Conservation (phyloP, 331 rosid genomes). For the Quercus lobata region DNA sequence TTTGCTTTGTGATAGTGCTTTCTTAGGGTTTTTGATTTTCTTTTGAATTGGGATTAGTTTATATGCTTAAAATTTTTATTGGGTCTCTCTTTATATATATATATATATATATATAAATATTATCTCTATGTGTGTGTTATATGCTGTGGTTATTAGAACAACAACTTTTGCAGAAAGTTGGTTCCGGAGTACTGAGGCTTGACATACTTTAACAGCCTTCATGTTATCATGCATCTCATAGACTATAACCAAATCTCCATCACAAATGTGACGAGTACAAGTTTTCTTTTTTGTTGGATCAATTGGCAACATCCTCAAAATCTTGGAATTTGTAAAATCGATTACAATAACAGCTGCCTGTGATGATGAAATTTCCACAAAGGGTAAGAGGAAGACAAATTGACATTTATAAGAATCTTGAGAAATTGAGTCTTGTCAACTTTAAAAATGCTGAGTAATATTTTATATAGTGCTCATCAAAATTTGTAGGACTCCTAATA, state of each 20-base stretch:
- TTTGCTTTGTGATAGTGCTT: no score
- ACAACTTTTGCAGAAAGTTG: conserved; percentile 2
- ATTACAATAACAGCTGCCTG: background rate
- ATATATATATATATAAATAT: no score
- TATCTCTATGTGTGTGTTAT: no score
- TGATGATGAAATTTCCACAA: background rate
- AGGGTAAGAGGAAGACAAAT: background rate
- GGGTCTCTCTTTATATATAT: no score
- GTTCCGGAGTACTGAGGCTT: conserved; percentile 49
- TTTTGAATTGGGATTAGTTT: no score
- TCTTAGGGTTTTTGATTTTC: no score
- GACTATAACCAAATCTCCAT: conserved; percentile 69
- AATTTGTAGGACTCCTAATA: background rate
- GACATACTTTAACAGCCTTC: conserved; percentile 62
- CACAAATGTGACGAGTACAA: conserved; percentile 35
- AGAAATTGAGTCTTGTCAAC: background rate
- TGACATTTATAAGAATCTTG: background rate
- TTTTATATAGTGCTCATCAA: background rate
- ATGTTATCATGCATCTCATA: conserved; percentile 64
- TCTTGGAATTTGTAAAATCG: background rate
- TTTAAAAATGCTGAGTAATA: background rate
- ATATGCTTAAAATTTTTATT: no score
- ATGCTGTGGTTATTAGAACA: no score
- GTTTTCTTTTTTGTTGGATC: conserved; percentile 46
- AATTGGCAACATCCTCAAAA: conserved; percentile 46